Percentiles rank a stretch among this genome's conserved stretches.
These are phyloP conservation scores for Picochlorum sp. DNA, from an alignment of 139 green algal genomes.

Conservation along the genomic window DNA sequence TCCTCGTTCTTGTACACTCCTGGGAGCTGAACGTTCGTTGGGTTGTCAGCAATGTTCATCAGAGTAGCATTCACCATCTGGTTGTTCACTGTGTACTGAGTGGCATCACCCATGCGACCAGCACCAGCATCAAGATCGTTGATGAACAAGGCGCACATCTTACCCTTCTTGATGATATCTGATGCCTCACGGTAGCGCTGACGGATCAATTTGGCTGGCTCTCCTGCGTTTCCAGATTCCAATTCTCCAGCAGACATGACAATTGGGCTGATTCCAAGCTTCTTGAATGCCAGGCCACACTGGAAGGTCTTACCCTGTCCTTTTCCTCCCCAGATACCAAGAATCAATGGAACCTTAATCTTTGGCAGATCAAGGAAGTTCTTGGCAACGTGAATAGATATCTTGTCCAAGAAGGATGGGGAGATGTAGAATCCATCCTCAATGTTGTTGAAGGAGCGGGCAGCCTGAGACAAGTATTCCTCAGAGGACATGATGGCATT, in stretches of 20 bases:
- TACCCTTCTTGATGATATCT: conserved; percentile 98
- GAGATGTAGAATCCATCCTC: conserved; percentile 98
- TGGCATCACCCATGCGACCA: conserved; percentile 90
- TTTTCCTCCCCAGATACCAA: conserved; percentile 99
- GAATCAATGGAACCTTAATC: conserved; percentile 89
- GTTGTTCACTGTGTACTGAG: conserved; percentile 99
- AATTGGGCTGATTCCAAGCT: conserved; percentile 93
- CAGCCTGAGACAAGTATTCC: conserved; percentile 79
- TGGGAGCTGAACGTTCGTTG: conserved; percentile 98
- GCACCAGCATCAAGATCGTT: conserved; percentile 97
- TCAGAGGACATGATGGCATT: conserved; percentile 76
- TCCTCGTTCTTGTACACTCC: conserved; percentile 54
- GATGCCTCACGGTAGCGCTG: conserved; percentile 95
- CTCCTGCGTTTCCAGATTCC: conserved; percentile 95
- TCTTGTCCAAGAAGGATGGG: conserved; percentile 94
- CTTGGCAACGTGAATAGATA: conserved; percentile 91
- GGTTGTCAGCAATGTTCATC: conserved; percentile 99
- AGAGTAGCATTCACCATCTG: conserved; percentile 98
- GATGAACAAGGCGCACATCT: conserved; percentile 98
- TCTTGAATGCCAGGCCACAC: conserved; percentile 92
- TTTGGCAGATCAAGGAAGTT: conserved; percentile 92
- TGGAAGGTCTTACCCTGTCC: conserved; percentile 99
- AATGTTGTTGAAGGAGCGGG: conserved; percentile 74
- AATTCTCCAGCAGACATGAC: conserved; percentile 98
- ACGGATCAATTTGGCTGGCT: conserved; percentile 96